These are phyloP conservation scores for Nemania sp. DNA, from an alignment of 2,329 filamentous ascomycete genomes.

Conservation along the genomic window DNA sequence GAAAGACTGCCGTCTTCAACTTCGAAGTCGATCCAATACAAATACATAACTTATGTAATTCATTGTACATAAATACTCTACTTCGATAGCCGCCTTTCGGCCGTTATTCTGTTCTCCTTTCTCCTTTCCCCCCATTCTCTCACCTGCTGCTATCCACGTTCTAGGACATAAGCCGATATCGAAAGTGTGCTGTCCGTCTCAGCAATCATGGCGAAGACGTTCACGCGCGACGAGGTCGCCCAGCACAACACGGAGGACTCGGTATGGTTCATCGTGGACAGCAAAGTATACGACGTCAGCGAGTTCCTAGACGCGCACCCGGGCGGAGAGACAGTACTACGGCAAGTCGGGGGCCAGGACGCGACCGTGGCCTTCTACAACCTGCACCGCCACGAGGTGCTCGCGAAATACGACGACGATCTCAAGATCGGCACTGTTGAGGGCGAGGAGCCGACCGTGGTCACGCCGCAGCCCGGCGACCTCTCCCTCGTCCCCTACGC, in stretches of 20 bases:
- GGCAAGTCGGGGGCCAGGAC: constrained; percentile 79
- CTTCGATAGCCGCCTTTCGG: neutral
- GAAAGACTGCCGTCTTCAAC: constrained; percentile 3
- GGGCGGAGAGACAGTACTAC: constrained; percentile 77
- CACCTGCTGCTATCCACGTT: neutral
- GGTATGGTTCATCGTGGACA: constrained; percentile 83
- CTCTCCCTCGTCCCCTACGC: constrained; percentile 79
- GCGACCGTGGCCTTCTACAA: constrained; percentile 88
- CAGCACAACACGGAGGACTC: constrained; percentile 76
- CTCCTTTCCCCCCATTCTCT: neutral
- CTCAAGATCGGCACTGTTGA: constrained; percentile 76
- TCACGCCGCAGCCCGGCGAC: constrained; percentile 70
- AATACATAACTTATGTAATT: too few relatives aligned
- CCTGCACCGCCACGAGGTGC: constrained; percentile 87
- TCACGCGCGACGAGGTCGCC: constrained; percentile 68
- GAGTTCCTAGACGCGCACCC: constrained; percentile 87
- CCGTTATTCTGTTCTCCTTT: neutral
- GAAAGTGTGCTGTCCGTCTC: too few relatives aligned
- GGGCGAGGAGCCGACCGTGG: constrained; percentile 74
- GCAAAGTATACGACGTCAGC: constrained; percentile 82
- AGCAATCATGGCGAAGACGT: constrained; percentile 48
- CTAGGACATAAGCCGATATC: neutral
- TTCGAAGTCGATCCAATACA: too few relatives aligned
- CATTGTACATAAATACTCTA: too few relatives aligned
- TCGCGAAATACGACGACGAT: constrained; percentile 72